Percentiles rank a stretch among this genome's conserved stretches.
These are phyloP conservation scores for Amylostereum areolatum DNA, from an alignment of 1,284 basidiomycete genomes.

Conservation along the genomic window DNA sequence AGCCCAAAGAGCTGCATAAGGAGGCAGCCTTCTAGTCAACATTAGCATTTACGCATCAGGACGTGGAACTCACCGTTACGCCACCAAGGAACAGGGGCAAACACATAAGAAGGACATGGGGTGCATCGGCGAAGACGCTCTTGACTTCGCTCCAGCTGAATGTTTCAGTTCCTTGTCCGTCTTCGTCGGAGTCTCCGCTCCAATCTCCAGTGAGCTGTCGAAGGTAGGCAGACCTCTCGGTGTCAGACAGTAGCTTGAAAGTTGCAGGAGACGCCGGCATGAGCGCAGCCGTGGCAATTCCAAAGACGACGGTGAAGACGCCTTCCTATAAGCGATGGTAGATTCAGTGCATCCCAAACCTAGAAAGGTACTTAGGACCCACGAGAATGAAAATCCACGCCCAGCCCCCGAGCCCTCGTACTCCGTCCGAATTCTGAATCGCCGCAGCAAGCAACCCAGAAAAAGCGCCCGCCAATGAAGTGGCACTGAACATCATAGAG, in stretches of 20 bases:
- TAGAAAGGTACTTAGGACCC: conserved; percentile 21
- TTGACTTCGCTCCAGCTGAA: conserved; percentile 20
- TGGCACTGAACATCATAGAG: conserved; percentile 44
- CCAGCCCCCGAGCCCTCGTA: conserved; percentile 15
- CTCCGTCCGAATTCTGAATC: conserved; percentile 17
- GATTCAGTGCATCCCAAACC: background rate
- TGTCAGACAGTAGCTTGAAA: conserved; percentile 26
- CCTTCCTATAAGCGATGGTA: conserved; percentile 31
- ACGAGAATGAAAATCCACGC: conserved; percentile 24
- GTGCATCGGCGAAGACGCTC: conserved; percentile 21
- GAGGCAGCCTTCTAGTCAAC: background rate
- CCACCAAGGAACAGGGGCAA: conserved; percentile 15
- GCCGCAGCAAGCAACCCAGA: conserved; percentile 15
- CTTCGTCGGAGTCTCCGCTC: conserved; percentile 17
- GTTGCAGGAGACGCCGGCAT: conserved; percentile 33
- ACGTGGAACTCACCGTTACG: conserved; percentile 7
- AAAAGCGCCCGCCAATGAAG: conserved; percentile 50
- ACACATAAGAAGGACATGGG: conserved; percentile 16
- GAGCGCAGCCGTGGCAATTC: conserved; percentile 29
- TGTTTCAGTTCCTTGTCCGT: conserved; percentile 14
- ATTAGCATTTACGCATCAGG: background rate
- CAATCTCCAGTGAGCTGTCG: conserved; percentile 22
- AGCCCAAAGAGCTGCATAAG: conserved; percentile 8
- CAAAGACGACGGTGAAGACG: conserved; percentile 32
- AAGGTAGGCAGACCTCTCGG: conserved; percentile 26